phyloP scores from a whole-genome alignment of 2,329 filamentous ascomycete species.

The Corniculantispora saksenae region DNA sequence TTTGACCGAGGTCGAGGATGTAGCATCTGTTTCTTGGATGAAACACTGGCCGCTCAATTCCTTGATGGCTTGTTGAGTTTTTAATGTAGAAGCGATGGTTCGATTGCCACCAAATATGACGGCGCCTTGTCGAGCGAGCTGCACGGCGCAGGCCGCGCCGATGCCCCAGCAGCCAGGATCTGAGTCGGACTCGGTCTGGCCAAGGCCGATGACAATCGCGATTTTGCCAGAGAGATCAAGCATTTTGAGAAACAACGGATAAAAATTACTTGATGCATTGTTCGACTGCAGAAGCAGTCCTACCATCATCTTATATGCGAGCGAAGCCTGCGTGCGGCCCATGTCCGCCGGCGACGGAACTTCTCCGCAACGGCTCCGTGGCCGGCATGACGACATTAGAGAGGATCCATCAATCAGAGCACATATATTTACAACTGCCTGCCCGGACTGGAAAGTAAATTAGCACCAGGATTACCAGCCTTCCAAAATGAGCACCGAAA shows the following conservation, averaged over 20 bases:
- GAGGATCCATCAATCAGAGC: not conserved
- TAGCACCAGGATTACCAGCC: not conserved
- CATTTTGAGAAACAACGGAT: slow-evolving; percentile 26
- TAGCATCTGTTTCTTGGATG: slow-evolving; percentile 52
- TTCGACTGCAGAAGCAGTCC: too few species aligned
- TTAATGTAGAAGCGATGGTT: slow-evolving; percentile 40
- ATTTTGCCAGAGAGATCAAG: slow-evolving; percentile 44
- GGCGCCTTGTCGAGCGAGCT: slow-evolving; percentile 50
- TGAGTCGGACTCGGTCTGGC: slow-evolving; percentile 40
- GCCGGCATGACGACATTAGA: slow-evolving; percentile 5
- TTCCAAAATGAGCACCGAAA: not conserved
- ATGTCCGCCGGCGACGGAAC: slow-evolving; percentile 3
- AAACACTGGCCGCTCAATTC: slow-evolving; percentile 36
- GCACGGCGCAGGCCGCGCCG: slow-evolving; percentile 49
- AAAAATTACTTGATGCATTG: too few species aligned
- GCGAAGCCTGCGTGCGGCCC: not conserved
- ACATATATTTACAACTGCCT: slow-evolving; percentile 10
- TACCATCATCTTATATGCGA: not conserved
- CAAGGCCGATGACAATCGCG: slow-evolving; percentile 47
- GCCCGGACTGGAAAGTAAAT: not conserved
- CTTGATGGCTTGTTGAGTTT: slow-evolving; percentile 42
- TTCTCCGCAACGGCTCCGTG: slow-evolving; percentile 3
- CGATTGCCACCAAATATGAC: slow-evolving; percentile 53
- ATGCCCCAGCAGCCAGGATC: slow-evolving; percentile 46
- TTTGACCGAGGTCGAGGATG: slow-evolving; percentile 52